Base-by-base conservation (phyloP, 2,329 filamentous ascomycete genomes). In the Rutstroemia sp. region DNA sequence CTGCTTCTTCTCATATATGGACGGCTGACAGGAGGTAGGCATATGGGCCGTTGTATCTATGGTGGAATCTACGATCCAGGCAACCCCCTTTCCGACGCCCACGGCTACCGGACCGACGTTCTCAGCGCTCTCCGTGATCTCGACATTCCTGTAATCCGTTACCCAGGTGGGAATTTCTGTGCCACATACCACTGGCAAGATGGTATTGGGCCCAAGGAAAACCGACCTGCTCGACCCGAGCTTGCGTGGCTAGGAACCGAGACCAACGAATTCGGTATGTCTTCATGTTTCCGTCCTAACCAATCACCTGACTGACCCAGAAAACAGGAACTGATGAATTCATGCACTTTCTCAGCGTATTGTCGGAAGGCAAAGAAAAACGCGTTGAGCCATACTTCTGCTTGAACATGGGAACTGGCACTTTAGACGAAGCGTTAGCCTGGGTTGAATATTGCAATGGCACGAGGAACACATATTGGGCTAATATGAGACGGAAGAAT, bases 361-460 rank as follows among this genome's bases (percentile, higher is more conserved):
- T 91, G 7, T 82, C 82, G 23, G 82, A 82, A 6, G 83, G 86
- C 64, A 65, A 64, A 27, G 72, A 78, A 9, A 76, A 81, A 25
- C 79, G 81, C 21, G 87, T 88, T 0, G 86, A 92, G 74, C 89
- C 89, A 4, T 94, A 91, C 69, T 76, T 94, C 42, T 86, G 82
- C 60, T 75, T 94, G 57, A 94, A 94, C 74, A 86, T 94, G 70
- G 89, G 88, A 56, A 94, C 89, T 2, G 88, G 87, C 59, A 84
- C 76, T 40, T 71, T 63, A 4, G 71, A 75, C 58, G 73, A 76
- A 71, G 79, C 76, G 2, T 76, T 92, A 34, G 87, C 78, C 10
- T 94, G 89, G 89, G 76, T 94, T 19, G 89, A 94, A 68, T 94
- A 94, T 75, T 94, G 89, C 76, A 94, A 94, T 73, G 84, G 83